Conservation (phyloP, 1,284 basidiomycete species). For the Ceraceosorus guamensis region DNA sequence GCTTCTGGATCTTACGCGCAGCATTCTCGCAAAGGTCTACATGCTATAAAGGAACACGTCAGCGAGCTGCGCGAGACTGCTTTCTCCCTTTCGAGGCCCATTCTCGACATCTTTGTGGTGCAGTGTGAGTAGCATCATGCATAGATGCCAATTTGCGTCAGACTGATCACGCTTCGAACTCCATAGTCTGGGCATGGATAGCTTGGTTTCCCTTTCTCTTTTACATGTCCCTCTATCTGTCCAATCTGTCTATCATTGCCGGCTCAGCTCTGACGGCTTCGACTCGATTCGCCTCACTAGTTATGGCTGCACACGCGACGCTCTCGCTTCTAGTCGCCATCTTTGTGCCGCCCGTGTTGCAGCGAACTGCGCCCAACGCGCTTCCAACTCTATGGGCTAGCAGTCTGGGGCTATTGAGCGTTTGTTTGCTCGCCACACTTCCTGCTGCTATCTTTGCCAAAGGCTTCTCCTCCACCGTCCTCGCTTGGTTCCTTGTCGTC, state of each 20-base stretch:
- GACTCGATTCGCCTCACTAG: background rate
- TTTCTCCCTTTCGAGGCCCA: slow-evolving; percentile 18
- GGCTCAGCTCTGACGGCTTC: background rate
- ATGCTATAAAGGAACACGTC: background rate
- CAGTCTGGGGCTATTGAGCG: background rate
- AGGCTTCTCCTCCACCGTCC: background rate
- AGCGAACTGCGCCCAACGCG: background rate
- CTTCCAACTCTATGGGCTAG: background rate
- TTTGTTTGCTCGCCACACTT: background rate
- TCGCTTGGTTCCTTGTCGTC: background rate
- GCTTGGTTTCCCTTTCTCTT: slow-evolving; percentile 36
- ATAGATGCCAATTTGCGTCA: background rate
- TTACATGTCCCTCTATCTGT: background rate
- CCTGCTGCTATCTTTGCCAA: background rate
- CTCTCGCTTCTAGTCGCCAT: background rate
- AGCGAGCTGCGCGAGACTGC: slow-evolving; percentile 21
- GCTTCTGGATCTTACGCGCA: background rate
- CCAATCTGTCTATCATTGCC: background rate
- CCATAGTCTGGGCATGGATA: slow-evolving; percentile 30
- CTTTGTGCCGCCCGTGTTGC: background rate
- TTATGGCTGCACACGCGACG: background rate
- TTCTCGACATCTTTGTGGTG: slow-evolving; percentile 32
- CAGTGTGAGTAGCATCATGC: slow-evolving; percentile 11
- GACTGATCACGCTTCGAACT: slow-evolving; percentile 1
- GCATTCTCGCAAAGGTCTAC: background rate